Percentiles rank a stretch among this genome's conserved stretches.
phyloP scores from a whole-genome alignment of 208 protist genomes.

The Leishmania tarentolae region DNA sequence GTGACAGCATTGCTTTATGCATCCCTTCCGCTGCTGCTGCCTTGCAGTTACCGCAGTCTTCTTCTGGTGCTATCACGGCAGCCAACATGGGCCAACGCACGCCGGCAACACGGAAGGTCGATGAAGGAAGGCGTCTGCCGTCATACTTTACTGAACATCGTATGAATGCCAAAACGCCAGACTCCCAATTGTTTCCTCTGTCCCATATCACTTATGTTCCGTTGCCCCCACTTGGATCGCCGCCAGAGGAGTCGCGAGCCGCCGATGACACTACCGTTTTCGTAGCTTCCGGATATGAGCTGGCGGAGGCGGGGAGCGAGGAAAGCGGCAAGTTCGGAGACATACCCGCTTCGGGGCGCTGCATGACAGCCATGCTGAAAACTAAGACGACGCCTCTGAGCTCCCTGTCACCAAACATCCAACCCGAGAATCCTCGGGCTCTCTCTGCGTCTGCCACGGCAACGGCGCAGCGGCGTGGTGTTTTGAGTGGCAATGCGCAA shows the following conservation, averaged over 20 bases:
- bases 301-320: not conserved
- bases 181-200: slow-evolving; percentile 14
- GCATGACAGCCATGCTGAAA: not conserved
- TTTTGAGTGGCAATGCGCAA: not conserved
- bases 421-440: not conserved
- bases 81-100: not conserved
- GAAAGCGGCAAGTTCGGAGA: not conserved
- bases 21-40: not conserved
- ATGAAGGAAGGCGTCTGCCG: not conserved
- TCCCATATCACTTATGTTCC: slow-evolving; percentile 16
- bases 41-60: not conserved
- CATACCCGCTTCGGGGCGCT: not conserved
- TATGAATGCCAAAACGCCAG: not conserved
- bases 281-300: not conserved
- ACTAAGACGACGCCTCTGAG: not conserved
- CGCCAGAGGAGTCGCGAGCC: slow-evolving; percentile 12
- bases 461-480: not conserved
- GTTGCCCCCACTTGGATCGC: slow-evolving; percentile 3
- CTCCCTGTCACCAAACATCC: not conserved
- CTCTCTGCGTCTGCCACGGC: not conserved
- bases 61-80: not conserved
- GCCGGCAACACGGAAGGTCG: not conserved
- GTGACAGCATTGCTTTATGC: not conserved
- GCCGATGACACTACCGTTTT: not conserved
- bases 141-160: not conserved